Base-by-base conservation (phyloP, 2,329 filamentous ascomycete species). In the Capronia americana region DNA sequence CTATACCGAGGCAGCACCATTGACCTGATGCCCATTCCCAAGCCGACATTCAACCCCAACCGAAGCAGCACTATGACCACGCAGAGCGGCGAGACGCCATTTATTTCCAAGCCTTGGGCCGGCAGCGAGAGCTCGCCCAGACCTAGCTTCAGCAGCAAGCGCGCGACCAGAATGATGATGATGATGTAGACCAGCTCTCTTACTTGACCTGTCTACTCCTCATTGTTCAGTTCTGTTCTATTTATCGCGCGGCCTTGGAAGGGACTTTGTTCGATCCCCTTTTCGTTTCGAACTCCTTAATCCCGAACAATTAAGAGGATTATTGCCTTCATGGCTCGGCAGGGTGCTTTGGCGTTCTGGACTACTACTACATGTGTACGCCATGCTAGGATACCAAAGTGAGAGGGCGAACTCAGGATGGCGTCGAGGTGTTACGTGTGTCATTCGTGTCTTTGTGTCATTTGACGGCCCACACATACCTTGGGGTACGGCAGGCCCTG, bases 141-240 rank as follows among this genome's bases (percentile, higher is more conserved):
- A 48, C 69, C 70, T 12, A 72, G 70, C 57, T 73, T 73, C 64
- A 72, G 70, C 61, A 73, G 71, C 68, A 73, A 73, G 64, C 63
- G 71, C 20, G 71, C 71, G 7, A 73, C 71, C 23, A 70, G 71
- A 64, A 73, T 73, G 71, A 73, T 73, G 71, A 73, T 73, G 71
- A 72, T 73, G 71, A 73, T 73, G 71, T 73, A 58, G 68, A 56
- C 48, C 6, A 17, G 55, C 41, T 17, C 1, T 60, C 30, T n/a
- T n/a, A 34, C 2, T 14, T 38, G 26, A 32, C 14, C 26, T 26
- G 32, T 32, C 7, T 53, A 23, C 46, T 46, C 46, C 10, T 53
- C 24, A 23, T 41, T 41, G 7, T 41, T 38, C 14, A n/a, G 14
- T 6, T 41, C 14, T 41, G 38, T 41, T 17, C n/a, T 56, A 11